Conservation (phyloP, 164 flowering plant genomes). For the Cinnamomum micranthum region DNA sequence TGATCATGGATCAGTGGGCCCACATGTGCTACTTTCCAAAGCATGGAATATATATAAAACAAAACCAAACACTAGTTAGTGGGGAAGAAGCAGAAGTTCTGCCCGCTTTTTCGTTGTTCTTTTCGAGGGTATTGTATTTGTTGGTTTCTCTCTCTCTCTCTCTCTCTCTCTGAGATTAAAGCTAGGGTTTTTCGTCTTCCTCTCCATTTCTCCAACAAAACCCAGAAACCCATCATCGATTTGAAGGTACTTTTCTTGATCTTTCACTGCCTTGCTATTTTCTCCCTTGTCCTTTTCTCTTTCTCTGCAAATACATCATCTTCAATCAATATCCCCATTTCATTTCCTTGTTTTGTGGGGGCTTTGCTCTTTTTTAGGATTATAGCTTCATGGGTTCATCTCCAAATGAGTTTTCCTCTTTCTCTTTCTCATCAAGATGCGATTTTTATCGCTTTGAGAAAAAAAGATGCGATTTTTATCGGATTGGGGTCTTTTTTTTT, state of each 20-base stretch:
- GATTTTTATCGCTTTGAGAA: background rate
- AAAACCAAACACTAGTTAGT: background rate
- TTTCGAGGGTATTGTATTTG: background rate
- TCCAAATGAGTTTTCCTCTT: background rate
- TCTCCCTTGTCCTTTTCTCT: background rate
- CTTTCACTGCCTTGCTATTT: background rate
- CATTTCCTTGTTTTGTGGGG: background rate
- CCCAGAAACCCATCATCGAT: background rate
- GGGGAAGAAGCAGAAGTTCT: background rate
- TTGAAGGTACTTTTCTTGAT: background rate
- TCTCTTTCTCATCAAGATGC: background rate
- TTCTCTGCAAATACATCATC: background rate
- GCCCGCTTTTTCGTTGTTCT: background rate
- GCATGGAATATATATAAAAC: background rate
- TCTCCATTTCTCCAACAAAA: background rate
- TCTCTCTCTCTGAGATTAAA: background rate
- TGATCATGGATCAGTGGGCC: background rate
- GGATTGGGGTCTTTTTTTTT: background rate
- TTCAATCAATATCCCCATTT: too few relatives aligned
- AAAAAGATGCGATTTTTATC: background rate
- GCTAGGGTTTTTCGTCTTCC: background rate
- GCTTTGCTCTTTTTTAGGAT: background rate
- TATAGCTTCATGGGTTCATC: background rate
- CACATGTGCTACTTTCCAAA: background rate
- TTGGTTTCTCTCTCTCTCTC: background rate